Percentiles rank a stretch among this genome's conserved stretches.
Conservation (phyloP, 148 eudicot species). For the Chenopodium berlandieri region DNA sequence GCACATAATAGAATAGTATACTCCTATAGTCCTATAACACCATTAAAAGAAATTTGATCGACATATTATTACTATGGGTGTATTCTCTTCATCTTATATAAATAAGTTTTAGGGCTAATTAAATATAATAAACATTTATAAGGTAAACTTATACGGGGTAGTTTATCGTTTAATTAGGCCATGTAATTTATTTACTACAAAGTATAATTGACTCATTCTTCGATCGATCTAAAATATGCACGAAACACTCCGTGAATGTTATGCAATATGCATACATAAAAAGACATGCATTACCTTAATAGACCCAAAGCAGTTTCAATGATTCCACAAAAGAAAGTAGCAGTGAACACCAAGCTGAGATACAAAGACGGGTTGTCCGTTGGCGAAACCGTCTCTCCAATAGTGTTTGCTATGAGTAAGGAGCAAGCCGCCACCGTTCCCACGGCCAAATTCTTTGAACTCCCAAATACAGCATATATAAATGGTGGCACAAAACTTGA, state of each 20-base stretch:
- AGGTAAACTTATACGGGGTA: too few relatives aligned
- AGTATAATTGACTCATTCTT: too few relatives aligned
- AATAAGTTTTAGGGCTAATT: too few relatives aligned
- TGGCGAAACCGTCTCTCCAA: conserved; percentile 44
- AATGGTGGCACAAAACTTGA: conserved; percentile 91
- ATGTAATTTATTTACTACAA: too few relatives aligned
- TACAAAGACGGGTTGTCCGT: conserved; percentile 41
- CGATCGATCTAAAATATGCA: too few relatives aligned
- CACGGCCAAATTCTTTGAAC: conserved; percentile 72
- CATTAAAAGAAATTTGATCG: not conserved
- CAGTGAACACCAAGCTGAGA: conserved; percentile 63
- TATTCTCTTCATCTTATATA: too few relatives aligned
- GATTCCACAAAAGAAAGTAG: conserved; percentile 70
- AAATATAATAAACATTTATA: too few relatives aligned
- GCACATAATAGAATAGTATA: not conserved
- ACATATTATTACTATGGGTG: too few relatives aligned
- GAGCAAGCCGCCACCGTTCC: conserved; percentile 88
- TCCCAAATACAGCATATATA: conserved; percentile 71
- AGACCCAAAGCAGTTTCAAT: conserved; percentile 62
- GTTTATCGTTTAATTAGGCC: too few relatives aligned
- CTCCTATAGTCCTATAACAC: not conserved
- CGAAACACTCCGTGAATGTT: too few relatives aligned
- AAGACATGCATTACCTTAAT: conserved; percentile 43
- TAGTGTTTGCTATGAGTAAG: conserved; percentile 49
- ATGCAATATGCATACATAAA: too few relatives aligned